Base-by-base conservation (phyloP, 306 rosid genomes). In the Casuarina cunninghamiana region DNA sequence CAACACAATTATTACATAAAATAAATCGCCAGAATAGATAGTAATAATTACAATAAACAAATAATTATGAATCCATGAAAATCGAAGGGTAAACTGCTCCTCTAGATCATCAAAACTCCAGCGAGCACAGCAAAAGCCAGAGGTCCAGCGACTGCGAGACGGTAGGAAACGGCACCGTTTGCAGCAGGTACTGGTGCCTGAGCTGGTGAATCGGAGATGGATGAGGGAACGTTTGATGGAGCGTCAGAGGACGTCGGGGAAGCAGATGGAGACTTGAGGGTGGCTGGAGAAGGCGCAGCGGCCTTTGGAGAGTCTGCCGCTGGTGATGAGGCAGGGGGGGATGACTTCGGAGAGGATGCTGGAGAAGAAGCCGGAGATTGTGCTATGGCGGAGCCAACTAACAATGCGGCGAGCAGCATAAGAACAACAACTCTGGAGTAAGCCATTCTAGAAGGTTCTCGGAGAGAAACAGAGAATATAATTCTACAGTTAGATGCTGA, bases 61-160 rank as follows among this genome's bases (percentile, higher is more conserved):
- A 67, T 1, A 41, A 42, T 1, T 8, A 67, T 32, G 43, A 10
- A 42, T 67, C 71, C 35, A n/a, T 17, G 32, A 26, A 66, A 17
- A 15, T 35, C 49, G 21, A 13, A 58, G 3, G 15, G 65, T 21
- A 57, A 41, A 66, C 6, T 8, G 26, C n/a, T 71, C 74, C 2
- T 53, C 60, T 72, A 53, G 44, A 72, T 38, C 38, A 53, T 8
- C 63, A 72, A 51, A 72, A 41, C 46, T n/a, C 42, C 61, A 8
- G 65, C 76, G 13, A 53, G 7, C 2, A 41, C 58, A 1, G 10
- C 63, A 7, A 76, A 62, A 49, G 88, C 86, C 35, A 76, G 15
- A 54, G 82, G 69, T 54, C 90, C 90, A 39, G 71, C 53, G 70
- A 62, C 5, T 17, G 84, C 42, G 42, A 77, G 7, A 42, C 81